Evolutionary conservation across 2,329 filamentous ascomycete genomes (phyloP).

Genomic region (Aspergillus terreus): DNA sequence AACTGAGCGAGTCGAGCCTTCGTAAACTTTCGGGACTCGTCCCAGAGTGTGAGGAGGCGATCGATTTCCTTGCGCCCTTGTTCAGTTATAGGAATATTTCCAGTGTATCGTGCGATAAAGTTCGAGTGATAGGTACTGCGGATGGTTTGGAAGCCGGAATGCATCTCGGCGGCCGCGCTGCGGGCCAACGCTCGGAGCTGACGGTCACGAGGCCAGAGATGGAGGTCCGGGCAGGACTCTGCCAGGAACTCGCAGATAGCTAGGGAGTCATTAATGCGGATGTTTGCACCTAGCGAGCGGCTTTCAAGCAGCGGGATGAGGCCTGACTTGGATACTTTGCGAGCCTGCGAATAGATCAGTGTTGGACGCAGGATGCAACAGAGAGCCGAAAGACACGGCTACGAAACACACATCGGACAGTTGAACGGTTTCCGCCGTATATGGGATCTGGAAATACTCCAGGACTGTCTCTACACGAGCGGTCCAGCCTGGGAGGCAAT

Average conservation of each 20-base stretch:
- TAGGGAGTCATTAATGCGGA: constrained; percentile 27
- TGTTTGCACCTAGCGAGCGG: constrained; percentile 18
- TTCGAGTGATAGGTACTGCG: constrained; percentile 25
- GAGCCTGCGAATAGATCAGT: constrained; percentile 14
- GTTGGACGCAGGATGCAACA: not conserved
- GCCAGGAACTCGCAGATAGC: constrained; percentile 34
- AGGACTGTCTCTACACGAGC: constrained; percentile 29
- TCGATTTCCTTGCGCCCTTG: constrained; percentile 23
- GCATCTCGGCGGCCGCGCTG: constrained; percentile 31
- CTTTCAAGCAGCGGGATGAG: constrained; percentile 28
- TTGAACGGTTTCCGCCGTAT: constrained; percentile 21
- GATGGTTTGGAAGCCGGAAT: constrained; percentile 28
- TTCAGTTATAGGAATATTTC: constrained; percentile 26
- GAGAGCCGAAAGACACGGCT: not conserved
- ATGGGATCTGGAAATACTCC: constrained; percentile 33
- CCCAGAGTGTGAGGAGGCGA: constrained; percentile 26
- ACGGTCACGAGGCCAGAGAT: constrained; percentile 30
- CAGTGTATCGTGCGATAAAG: constrained; percentile 28
- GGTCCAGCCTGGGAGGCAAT: constrained; percentile 28
- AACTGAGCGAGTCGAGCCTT: constrained; percentile 20
- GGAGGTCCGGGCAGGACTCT: constrained; percentile 25
- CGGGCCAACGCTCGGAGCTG: constrained; percentile 30
- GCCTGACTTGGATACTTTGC: constrained; percentile 24
- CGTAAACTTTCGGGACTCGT: constrained; percentile 20
- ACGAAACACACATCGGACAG: constrained; percentile 21